Evolutionary conservation across 768 basidiomycete species (phyloP), one percentile per base, ranked within the genome.

Genomic region (Russula dissimulans): DNA sequence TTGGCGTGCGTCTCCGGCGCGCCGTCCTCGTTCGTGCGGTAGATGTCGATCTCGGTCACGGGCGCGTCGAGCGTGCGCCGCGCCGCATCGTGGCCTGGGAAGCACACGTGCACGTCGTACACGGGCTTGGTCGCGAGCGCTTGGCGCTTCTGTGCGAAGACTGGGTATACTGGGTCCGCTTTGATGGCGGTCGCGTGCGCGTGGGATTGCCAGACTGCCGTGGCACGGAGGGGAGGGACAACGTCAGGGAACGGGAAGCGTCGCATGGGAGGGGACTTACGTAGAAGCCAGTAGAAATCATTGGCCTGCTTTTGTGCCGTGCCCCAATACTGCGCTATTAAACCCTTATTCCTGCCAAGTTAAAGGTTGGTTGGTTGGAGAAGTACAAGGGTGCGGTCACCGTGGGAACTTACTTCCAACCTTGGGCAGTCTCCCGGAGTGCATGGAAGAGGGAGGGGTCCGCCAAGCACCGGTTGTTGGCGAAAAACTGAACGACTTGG

Each of bases 241-340:
- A 26, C 1, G 22, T 26, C 22, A 26, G 22, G 22, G 22, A 26
- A 26, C 2, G 22, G 22, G 22, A 8, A 7, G 36, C 36, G 36
- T 7, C 12, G 36, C 39, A 10, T 5, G 10, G 39, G 39, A 41
- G 3, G 18, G 45, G 1, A 52, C 60, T 44, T 9, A 61, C 60
- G n/a, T 15, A 61, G 49, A 15, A 57, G n/a, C 60, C 54, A 61
- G 15, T 39, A 61, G 14, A 51, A 26, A 41, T 46, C 44, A 7
- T 22, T 57, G 6, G 43, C 18, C 7, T 14, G 26, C 36, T 26
- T 8, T 4, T 34, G 11, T 1, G 49, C 43, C 14, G 44, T 5
- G 44, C 60, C 60, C 60, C 60, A 61, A 39, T 61, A 47, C 49
- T 61, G 56, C 11, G 38, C 44, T 7, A 46, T 53, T 17, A 61